Percentiles rank a stretch among this genome's conserved stretches.
Evolutionary conservation across 2,329 filamentous ascomycete species (phyloP).

Genomic region (Neofusicoccum laricinum): DNA sequence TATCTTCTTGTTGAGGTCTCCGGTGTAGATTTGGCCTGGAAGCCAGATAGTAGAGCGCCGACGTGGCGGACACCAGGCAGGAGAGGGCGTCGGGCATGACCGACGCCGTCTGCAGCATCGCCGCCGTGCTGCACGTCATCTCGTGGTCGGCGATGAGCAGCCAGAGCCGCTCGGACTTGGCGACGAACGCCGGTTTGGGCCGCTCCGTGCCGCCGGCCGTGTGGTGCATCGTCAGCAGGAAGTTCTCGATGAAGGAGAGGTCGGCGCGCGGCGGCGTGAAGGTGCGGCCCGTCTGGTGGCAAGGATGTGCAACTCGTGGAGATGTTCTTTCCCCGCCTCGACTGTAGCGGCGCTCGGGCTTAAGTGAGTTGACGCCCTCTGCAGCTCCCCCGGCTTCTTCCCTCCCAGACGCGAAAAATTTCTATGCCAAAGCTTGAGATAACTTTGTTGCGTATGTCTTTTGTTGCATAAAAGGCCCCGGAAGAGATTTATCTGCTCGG

Average conservation of each 20-base stretch:
- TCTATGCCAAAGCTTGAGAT: too few relatives aligned
- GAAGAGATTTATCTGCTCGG: too few relatives aligned
- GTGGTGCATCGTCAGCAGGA: constrained; percentile 54
- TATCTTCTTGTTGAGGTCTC: neutral
- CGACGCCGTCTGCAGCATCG: constrained; percentile 56
- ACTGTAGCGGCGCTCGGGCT: too few relatives aligned
- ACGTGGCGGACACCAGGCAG: constrained; percentile 52
- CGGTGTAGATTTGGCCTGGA: neutral
- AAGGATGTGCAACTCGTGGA: too few relatives aligned
- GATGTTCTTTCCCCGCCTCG: too few relatives aligned
- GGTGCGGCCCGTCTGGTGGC: constrained; percentile 51
- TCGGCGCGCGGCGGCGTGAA: constrained; percentile 49
- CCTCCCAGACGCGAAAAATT: too few relatives aligned
- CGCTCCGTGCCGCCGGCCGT: constrained; percentile 48
- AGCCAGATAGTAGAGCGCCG: constrained; percentile 44
- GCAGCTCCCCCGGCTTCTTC: too few relatives aligned
- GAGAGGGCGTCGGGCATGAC: constrained; percentile 55
- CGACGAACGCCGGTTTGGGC: constrained; percentile 51
- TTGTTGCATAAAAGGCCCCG: too few relatives aligned
- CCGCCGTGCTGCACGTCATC: constrained; percentile 57
- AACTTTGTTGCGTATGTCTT: too few relatives aligned
- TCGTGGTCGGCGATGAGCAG: constrained; percentile 60
- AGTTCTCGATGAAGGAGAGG: constrained; percentile 50
- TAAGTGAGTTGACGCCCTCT: too few relatives aligned
- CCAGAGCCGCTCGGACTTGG: constrained; percentile 53